Percentiles rank a stretch among this genome's conserved stretches.
These are phyloP conservation scores for Trichoderma simmonsii DNA, from an alignment of 2,329 filamentous ascomycete genomes.

Conservation along the genomic window DNA sequence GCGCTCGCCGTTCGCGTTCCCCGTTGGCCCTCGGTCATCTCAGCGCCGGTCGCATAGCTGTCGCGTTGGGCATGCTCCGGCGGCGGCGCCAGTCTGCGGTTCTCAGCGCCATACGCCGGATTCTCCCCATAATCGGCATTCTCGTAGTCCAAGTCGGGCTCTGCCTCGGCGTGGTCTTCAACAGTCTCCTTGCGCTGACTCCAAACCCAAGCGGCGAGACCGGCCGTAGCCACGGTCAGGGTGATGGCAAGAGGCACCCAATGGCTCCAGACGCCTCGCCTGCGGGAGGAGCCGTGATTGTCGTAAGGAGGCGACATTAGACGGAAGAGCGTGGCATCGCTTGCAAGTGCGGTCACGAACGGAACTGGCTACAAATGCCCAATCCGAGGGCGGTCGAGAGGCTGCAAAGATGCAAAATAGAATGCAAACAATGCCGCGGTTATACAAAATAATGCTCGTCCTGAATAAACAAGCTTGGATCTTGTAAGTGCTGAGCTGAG, in stretches of 20 bases:
- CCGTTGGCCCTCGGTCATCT: constrained; percentile 47
- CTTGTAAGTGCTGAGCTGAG: constrained; percentile 10
- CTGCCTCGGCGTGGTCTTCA: constrained; percentile 62
- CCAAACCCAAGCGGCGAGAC: constrained; percentile 89
- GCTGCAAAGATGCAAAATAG: background rate
- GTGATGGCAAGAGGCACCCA: constrained; percentile 88
- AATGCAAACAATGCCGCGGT: background rate
- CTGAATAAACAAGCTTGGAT: background rate
- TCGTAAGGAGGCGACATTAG: constrained; percentile 63
- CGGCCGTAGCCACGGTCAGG: constrained; percentile 80
- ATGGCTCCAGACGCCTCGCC: constrained; percentile 68
- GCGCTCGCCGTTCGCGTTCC: constrained; percentile 77
- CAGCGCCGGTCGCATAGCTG: constrained; percentile 37
- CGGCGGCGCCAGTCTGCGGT: constrained; percentile 29
- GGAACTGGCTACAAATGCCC: background rate
- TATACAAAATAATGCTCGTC: background rate
- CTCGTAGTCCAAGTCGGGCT: constrained; percentile 48
- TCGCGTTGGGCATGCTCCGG: constrained; percentile 27
- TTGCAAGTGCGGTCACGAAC: constrained; percentile 7
- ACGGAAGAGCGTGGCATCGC: constrained; percentile 36
- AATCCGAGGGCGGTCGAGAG: background rate
- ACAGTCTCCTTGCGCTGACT: constrained; percentile 78
- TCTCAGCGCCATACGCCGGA: constrained; percentile 46
- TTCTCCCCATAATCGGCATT: constrained; percentile 53
- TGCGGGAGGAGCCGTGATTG: constrained; percentile 54